A percentile compares a stretch with the other conserved stretches of the same genome.
Evolutionary conservation across 257 asterid species (phyloP).

Genomic region (Plantago major): DNA sequence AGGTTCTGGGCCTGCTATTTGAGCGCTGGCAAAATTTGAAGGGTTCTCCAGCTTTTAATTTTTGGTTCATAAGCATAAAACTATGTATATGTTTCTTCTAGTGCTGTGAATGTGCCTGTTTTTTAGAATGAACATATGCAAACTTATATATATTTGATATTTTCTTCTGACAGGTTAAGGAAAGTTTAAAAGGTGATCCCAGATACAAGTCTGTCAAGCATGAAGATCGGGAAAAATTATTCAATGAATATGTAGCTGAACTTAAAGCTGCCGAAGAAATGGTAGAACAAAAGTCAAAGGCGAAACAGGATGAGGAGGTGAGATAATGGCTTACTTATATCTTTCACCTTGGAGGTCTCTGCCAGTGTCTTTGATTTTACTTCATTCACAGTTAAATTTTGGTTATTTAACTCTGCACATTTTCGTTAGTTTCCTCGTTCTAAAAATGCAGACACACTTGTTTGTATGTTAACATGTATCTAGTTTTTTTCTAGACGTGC

Average conservation of each 20-base stretch:
- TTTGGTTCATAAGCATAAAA: too few relatives aligned
- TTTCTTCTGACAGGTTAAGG: constrained; percentile 70
- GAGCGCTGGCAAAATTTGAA: too few relatives aligned
- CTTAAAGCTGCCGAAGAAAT: constrained; percentile 77
- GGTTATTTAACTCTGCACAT: neutral
- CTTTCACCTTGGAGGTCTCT: constrained; percentile 9
- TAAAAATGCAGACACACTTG: neutral
- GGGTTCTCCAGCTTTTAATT: too few relatives aligned
- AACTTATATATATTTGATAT: neutral
- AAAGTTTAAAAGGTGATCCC: constrained; percentile 70
- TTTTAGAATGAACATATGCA: constrained; percentile 4
- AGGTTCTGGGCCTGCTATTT: too few relatives aligned
- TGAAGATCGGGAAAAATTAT: constrained; percentile 78
- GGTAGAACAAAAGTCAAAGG: constrained; percentile 47
- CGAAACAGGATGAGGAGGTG: constrained; percentile 77
- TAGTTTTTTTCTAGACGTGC: constrained; percentile 12
- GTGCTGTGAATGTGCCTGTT: neutral
- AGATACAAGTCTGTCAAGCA: constrained; percentile 83
- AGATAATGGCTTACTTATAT: constrained; percentile 17
- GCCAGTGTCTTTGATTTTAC: constrained; percentile 11
- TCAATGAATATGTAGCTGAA: constrained; percentile 68
- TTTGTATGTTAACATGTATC: neutral
- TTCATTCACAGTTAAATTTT: neutral
- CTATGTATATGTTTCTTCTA: too few relatives aligned
- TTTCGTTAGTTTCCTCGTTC: too few relatives aligned